A percentile compares a stretch with the other conserved stretches of the same genome.
These are phyloP conservation scores for Echinosophora koreensis DNA, from an alignment of 306 rosid species.

Conservation along the genomic window DNA sequence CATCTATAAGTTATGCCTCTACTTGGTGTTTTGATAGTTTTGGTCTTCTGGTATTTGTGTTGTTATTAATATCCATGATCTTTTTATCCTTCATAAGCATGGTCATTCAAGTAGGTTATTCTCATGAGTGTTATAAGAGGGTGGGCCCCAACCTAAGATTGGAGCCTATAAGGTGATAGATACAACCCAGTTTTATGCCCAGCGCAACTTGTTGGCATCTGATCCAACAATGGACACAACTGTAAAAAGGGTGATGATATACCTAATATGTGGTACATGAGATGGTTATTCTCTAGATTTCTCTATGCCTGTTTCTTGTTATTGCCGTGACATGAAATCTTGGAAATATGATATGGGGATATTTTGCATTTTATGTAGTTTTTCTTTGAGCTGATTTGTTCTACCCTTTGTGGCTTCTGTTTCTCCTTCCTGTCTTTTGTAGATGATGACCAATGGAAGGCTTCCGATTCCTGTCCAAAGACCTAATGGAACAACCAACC, in stretches of 20 bases:
- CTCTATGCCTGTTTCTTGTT: background rate
- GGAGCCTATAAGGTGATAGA: background rate
- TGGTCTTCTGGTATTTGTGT: no score
- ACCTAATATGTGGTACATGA: background rate
- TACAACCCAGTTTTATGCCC: background rate
- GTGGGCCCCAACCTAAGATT: background rate
- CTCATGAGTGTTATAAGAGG: background rate
- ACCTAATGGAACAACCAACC: slow-evolving; percentile 59
- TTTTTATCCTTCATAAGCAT: background rate
- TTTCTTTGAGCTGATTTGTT: background rate
- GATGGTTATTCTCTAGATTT: background rate
- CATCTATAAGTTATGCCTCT: background rate
- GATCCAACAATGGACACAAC: background rate
- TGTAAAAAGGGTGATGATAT: background rate
- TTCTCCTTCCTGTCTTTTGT: slow-evolving; percentile 20
- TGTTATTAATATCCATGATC: background rate
- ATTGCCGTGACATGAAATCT: background rate
- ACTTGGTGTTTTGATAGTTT: background rate
- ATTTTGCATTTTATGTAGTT: background rate
- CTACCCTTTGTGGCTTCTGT: background rate
- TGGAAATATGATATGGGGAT: slow-evolving; percentile 4
- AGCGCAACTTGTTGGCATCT: background rate
- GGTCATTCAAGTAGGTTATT: background rate
- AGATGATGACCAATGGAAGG: slow-evolving; percentile 67
- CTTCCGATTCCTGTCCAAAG: slow-evolving; percentile 72